Percentiles rank a stretch among this genome's conserved stretches.
phyloP scores from a whole-genome alignment of 1,284 basidiomycete genomes.

The Calocybe gambosa region DNA sequence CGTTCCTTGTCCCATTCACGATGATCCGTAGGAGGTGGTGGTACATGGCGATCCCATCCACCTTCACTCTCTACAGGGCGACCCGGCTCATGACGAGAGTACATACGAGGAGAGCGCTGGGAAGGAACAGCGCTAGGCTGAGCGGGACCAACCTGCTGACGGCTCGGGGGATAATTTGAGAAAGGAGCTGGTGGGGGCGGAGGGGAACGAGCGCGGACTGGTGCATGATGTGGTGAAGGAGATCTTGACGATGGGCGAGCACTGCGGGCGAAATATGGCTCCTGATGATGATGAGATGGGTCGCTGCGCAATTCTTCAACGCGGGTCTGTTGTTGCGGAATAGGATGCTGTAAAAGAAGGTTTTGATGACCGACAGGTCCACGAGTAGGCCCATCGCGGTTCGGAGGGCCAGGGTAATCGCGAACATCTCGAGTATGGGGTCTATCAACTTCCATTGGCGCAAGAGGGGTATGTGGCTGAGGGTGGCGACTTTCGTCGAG shows the following conservation, averaged over 20 bases:
- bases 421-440: slow-evolving; percentile 28
- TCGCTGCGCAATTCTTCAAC: slow-evolving; percentile 44
- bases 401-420: slow-evolving; percentile 32
- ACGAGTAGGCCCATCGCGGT: slow-evolving; percentile 40
- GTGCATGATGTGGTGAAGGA: slow-evolving; percentile 43
- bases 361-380: slow-evolving; percentile 48
- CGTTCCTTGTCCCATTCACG: slow-evolving; percentile 47
- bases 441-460: slow-evolving; percentile 82
- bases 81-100: slow-evolving; percentile 37
- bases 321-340: slow-evolving; percentile 45
- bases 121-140: slow-evolving; percentile 35
- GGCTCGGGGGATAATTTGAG: slow-evolving; percentile 37
- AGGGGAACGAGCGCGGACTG: slow-evolving; percentile 31
- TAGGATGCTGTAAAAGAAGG: slow-evolving; percentile 60
- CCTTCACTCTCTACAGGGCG: slow-evolving; percentile 39
- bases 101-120: slow-evolving; percentile 52
- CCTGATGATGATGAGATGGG: slow-evolving; percentile 39
- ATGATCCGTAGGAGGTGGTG: slow-evolving; percentile 31
- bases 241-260: slow-evolving; percentile 49
- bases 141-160: slow-evolving; percentile 50
- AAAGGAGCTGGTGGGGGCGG: slow-evolving; percentile 44
- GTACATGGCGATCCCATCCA: slow-evolving; percentile 47
- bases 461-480: slow-evolving; percentile 65
- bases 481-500: slow-evolving; percentile 63
- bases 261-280: slow-evolving; percentile 45